Evolutionary conservation across 2,329 filamentous ascomycete genomes (phyloP).

Genomic region (Calycina herbarum): DNA sequence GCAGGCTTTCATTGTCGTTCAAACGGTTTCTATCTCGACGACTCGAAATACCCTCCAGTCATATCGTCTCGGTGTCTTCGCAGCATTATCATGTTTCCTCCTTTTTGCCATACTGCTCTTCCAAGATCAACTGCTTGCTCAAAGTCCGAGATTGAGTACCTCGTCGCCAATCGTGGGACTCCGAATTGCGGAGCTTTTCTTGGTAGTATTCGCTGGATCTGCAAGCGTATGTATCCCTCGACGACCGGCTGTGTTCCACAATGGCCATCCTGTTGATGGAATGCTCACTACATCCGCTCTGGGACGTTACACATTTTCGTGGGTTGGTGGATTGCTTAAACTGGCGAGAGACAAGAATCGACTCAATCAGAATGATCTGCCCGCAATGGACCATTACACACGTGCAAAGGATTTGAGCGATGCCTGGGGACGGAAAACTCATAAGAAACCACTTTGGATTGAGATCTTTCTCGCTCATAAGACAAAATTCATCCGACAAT

Average conservation of each 20-base stretch:
- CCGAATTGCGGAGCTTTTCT: constrained; percentile 48
- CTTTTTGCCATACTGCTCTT: constrained; percentile 46
- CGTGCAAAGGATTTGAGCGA: constrained; percentile 51
- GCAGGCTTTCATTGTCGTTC: constrained; percentile 53
- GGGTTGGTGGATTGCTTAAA: constrained; percentile 57
- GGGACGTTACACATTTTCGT: constrained; percentile 64
- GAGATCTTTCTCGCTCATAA: constrained; percentile 46
- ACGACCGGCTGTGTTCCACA: constrained; percentile 63
- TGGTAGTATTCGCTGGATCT: constrained; percentile 47
- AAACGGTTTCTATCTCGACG: constrained; percentile 51
- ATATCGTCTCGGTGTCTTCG: constrained; percentile 54
- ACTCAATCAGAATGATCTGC: constrained; percentile 63
- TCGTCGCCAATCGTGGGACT: constrained; percentile 43
- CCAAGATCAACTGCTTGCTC: constrained; percentile 45
- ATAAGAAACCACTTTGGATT: constrained; percentile 56
- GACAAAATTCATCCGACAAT: constrained; percentile 54
- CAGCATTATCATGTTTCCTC: constrained; percentile 49
- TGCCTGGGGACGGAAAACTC: constrained; percentile 51
- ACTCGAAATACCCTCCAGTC: constrained; percentile 52
- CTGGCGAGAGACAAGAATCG: constrained; percentile 57
- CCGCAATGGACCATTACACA: constrained; percentile 57
- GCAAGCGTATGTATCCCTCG: constrained; percentile 60
- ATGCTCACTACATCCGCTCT: constrained; percentile 62
- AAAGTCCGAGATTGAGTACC: constrained; percentile 25
- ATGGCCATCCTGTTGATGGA: constrained; percentile 61